phyloP scores from a whole-genome alignment of 495 filamentous ascomycete species.

The Aspergillus ellipticus region DNA sequence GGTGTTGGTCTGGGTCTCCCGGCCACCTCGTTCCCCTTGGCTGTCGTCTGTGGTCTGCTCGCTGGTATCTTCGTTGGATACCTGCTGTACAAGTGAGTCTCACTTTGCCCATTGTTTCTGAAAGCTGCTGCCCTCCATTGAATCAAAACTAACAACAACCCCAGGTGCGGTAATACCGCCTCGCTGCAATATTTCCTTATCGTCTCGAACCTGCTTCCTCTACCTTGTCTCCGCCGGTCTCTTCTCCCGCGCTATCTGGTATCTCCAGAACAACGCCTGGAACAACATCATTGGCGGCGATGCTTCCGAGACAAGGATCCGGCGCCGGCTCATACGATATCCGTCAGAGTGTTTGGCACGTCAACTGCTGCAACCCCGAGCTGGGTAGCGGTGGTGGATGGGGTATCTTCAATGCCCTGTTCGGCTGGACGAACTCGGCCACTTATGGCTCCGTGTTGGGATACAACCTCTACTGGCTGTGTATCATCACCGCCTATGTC shows the following conservation, averaged over 20 bases:
- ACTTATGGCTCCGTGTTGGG: conserved; percentile 74
- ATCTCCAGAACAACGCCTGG: conserved; percentile 63
- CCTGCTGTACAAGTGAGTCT: conserved; percentile 65
- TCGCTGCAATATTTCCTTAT: conserved; percentile 77
- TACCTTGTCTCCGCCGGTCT: conserved; percentile 81
- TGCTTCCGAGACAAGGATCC: conserved; percentile 64
- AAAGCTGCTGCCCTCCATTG: not conserved
- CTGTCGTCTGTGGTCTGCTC: conserved; percentile 63
- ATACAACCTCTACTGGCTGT: conserved; percentile 80
- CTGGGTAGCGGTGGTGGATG: conserved; percentile 74
- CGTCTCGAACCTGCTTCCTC: conserved; percentile 73
- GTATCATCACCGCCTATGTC: conserved; percentile 57
- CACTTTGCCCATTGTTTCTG: not conserved
- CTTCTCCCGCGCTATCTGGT: conserved; percentile 72
- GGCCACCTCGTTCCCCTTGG: conserved; percentile 67
- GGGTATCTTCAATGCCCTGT: conserved; percentile 80
- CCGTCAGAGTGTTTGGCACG: conserved; percentile 79
- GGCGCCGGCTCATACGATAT: conserved; percentile 90
- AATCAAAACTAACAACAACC: not conserved
- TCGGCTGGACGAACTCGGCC: conserved; percentile 84
- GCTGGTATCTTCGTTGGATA: conserved; percentile 64
- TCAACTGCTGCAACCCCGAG: conserved; percentile 79
- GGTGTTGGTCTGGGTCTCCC: conserved; percentile 73
- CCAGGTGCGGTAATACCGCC: conserved; percentile 58
- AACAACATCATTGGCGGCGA: conserved; percentile 67